A percentile compares a stretch with the other conserved stretches of the same genome.
Evolutionary conservation across 305 asterid genomes (phyloP).

Genomic region (Vinca major): DNA sequence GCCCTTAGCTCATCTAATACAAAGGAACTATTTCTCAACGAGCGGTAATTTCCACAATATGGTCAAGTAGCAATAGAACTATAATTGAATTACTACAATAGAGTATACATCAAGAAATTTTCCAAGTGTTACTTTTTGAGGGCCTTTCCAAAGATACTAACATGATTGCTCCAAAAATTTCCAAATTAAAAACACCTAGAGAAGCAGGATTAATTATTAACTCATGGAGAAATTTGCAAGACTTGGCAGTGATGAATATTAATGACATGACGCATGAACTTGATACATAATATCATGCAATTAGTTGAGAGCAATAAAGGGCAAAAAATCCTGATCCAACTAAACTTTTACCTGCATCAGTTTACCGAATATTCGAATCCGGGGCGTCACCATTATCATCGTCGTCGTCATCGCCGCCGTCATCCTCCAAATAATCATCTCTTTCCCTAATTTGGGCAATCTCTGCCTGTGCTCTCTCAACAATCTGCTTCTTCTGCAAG

Average conservation of each 20-base stretch:
- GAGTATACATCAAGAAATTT: no score
- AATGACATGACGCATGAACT: neutral
- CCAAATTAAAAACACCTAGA: no score
- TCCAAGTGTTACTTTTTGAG: no score
- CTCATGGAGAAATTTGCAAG: no score
- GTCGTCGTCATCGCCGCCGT: conserved; percentile 20
- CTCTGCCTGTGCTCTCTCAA: conserved; percentile 66
- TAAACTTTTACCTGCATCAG: neutral
- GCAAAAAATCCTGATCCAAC: neutral
- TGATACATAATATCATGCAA: neutral
- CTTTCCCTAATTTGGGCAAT: conserved; percentile 52
- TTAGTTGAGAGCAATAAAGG: neutral
- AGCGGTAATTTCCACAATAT: no score
- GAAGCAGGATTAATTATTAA: no score
- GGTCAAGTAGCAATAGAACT: no score
- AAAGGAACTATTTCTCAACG: no score
- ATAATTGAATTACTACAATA: no score
- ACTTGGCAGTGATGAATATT: neutral
- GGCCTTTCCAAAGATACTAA: no score
- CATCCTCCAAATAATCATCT: conserved; percentile 18
- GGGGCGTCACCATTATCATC: conserved; percentile 26
- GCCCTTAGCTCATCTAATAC: no score
- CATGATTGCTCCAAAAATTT: no score
- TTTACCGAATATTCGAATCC: neutral
- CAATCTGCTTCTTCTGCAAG: conserved; percentile 76